phyloP scores from a whole-genome alignment of 2,329 filamentous ascomycete genomes.

The Plectosphaerella sp. region DNA sequence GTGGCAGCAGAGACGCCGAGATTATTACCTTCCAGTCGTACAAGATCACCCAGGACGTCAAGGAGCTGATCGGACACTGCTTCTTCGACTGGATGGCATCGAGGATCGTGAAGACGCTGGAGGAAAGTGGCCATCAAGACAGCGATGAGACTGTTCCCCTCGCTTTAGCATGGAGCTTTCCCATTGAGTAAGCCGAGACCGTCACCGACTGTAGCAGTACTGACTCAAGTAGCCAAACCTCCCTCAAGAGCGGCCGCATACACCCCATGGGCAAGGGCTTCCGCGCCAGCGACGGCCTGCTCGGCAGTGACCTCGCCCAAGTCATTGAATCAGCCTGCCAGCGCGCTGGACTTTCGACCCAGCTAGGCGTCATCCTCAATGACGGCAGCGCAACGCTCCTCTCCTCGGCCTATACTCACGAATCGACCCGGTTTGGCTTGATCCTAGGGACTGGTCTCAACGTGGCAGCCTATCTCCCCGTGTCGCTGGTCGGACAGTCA shows the following conservation, averaged over 20 bases:
- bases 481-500: slow-evolving; percentile 44
- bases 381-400: slow-evolving; percentile 63
- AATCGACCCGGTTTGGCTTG: slow-evolving; percentile 56
- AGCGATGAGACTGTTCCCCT: slow-evolving; percentile 39
- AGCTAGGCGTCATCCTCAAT: slow-evolving; percentile 59
- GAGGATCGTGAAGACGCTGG: slow-evolving; percentile 53
- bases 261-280: slow-evolving; percentile 64
- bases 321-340: slow-evolving; percentile 52
- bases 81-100: slow-evolving; percentile 68
- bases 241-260: slow-evolving; percentile 53
- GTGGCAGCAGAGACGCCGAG: slow-evolving; percentile 34
- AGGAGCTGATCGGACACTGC: slow-evolving; percentile 49
- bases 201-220: neutral
- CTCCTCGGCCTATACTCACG: slow-evolving; percentile 56
- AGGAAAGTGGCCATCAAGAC: slow-evolving; percentile 28
- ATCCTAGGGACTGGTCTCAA: slow-evolving; percentile 66
- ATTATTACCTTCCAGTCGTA: slow-evolving; percentile 53
- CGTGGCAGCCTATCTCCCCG: slow-evolving; percentile 59
- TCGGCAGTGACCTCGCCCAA: slow-evolving; percentile 56
- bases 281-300: slow-evolving; percentile 49
- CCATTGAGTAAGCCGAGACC: slow-evolving; percentile 53
- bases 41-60: slow-evolving; percentile 51
- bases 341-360: slow-evolving; percentile 44
- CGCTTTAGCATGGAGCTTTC: slow-evolving; percentile 66
- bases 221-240: slow-evolving; percentile 43